Evolutionary conservation across 441 rosid species (phyloP), one percentile per base, ranked within the genome.

Genomic region (Gossypium lobatum): DNA sequence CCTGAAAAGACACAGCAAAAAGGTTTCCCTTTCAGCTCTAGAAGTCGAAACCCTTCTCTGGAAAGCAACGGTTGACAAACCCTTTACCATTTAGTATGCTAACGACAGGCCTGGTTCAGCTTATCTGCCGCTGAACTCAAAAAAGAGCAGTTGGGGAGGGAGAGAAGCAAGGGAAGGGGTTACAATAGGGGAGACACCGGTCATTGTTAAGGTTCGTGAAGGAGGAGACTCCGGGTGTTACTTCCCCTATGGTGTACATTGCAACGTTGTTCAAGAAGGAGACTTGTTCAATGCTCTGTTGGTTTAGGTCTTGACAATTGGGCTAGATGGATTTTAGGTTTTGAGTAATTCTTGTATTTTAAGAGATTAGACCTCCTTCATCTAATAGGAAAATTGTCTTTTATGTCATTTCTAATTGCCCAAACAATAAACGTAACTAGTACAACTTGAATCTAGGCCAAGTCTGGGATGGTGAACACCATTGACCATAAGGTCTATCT

Each of bases 21-120:
- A 84, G 78, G 83, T 81, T 14, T 62, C 80, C 17, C 85, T 85
- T 60, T 93, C 98, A 26, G 79, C 92, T 25, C 83, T 95, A 2
- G 99, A 93, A 81, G 79, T 91, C 45, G 97, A 95, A 76, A 93
- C 97, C 79, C 96, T 91, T 65, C 91, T 86, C 79, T 93, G 99
- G 99, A 95, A 91, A 77, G 97, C 98, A 2, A 83, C 88, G 6
- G 89, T 93, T 28, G 97, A 95, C 54, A 91, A 93, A 75, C 98
- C 99, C 74, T 91, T 89, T 80, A 84, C 96, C 6, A 95, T 95
- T 16, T 97, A 95, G 85, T 95, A 95, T 31, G 99, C 99, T 0
- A 95, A 95, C 52, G 99, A 93, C 83, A 95, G 93, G 96, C 98
- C 99, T 0, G 97, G 99, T 23, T 95, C 97, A 2, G 99, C 97